These are phyloP conservation scores for Lactifluus echinatus DNA, from an alignment of 768 basidiomycete species.

Conservation along the genomic window DNA sequence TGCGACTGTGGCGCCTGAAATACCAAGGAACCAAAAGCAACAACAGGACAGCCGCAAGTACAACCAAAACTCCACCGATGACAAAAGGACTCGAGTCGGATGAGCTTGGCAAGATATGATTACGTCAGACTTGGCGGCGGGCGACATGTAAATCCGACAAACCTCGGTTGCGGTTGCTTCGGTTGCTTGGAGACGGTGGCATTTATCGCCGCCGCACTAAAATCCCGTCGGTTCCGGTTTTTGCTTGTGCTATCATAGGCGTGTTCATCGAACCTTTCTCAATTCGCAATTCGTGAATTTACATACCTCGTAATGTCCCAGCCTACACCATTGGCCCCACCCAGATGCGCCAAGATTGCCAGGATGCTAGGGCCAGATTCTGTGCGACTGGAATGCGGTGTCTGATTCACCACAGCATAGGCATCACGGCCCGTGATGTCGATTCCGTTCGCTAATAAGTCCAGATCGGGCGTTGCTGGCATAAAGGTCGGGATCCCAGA, in stretches of 20 bases:
- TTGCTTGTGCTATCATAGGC: background rate
- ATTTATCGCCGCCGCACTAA: background rate
- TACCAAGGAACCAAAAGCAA: background rate
- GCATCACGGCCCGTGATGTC: background rate
- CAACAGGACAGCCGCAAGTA: background rate
- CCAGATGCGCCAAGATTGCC: background rate
- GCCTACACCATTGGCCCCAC: background rate
- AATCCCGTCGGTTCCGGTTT: background rate
- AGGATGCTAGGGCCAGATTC: background rate
- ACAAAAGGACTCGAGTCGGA: background rate
- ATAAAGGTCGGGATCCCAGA: background rate
- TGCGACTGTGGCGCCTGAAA: background rate
- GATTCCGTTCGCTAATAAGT: background rate
- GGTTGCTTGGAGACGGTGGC: background rate
- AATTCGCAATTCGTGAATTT: background rate
- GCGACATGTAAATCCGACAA: background rate
- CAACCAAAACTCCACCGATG: background rate
- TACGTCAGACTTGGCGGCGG: background rate
- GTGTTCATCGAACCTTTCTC: background rate
- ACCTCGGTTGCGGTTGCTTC: no score
- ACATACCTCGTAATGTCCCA: conserved; percentile 6
- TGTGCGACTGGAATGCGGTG: background rate
- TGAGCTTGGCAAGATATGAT: background rate
- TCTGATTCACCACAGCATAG: background rate
- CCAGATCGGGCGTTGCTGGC: background rate